phyloP scores from a whole-genome alignment of 176 grass and related monocot genomes.

The Urochloa ruziziensis region DNA sequence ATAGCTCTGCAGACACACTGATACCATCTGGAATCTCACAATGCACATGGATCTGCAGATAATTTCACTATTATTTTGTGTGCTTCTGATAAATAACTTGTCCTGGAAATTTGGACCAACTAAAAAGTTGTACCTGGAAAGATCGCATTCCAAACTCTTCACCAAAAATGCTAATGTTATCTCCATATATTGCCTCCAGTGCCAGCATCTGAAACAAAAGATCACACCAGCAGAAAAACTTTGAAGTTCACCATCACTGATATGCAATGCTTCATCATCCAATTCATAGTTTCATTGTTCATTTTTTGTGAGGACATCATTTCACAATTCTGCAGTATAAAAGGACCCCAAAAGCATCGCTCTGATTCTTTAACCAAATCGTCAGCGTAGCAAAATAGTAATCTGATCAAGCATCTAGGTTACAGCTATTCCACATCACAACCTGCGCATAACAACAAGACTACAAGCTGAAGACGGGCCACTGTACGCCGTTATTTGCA shows the following conservation, averaged over 20 bases:
- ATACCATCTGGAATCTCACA: conserved; percentile 41
- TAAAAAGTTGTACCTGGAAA: conserved; percentile 42
- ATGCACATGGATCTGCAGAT: conserved; percentile 25
- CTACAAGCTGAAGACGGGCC: too few species aligned
- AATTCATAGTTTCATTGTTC: too few species aligned
- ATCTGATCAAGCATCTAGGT: too few species aligned
- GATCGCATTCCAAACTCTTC: conserved; percentile 28
- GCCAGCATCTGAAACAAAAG: conserved; percentile 23
- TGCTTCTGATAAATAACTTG: neutral
- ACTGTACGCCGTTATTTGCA: too few species aligned
- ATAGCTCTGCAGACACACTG: conserved; percentile 11
- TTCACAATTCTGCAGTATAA: neutral
- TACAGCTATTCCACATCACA: too few species aligned
- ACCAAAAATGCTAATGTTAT: conserved; percentile 20
- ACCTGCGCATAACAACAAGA: too few species aligned
- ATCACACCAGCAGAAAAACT: neutral
- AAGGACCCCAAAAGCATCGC: neutral
- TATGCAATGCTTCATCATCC: too few species aligned
- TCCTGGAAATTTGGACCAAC: neutral
- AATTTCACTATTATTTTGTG: neutral
- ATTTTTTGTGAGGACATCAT: too few species aligned
- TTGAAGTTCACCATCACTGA: neutral
- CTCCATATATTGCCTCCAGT: conserved; percentile 56
- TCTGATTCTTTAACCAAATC: too few species aligned
- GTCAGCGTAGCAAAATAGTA: too few species aligned